Conservation (phyloP, 2,329 filamentous ascomycete species). For the Aspergillus versicolor region DNA sequence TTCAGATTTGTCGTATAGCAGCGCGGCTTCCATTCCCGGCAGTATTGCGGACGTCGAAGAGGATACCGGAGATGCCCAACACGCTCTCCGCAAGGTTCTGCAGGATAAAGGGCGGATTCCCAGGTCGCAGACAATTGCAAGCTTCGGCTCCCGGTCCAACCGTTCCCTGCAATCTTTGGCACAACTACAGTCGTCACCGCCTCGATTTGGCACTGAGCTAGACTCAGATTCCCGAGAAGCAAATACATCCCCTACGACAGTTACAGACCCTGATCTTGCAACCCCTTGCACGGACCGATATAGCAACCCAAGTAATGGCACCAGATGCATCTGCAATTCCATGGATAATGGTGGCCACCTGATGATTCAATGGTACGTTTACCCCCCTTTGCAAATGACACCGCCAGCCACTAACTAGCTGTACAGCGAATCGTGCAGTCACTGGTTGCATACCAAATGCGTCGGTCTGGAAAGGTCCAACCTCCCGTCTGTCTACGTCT, state of each 20-base stretch:
- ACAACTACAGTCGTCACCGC: conserved; percentile 46
- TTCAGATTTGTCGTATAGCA: conserved; percentile 33
- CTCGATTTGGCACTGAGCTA: conserved; percentile 35
- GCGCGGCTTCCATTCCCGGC: conserved; percentile 28
- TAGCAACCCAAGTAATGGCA: conserved; percentile 52
- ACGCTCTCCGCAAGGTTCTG: conserved; percentile 48
- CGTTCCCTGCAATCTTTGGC: conserved; percentile 33
- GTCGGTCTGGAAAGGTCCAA: conserved; percentile 53
- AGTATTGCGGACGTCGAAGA: conserved; percentile 28
- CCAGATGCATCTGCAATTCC: conserved; percentile 59
- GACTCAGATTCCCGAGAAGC: conserved; percentile 40
- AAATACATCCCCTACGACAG: conserved; percentile 51
- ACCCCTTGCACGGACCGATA: conserved; percentile 56
- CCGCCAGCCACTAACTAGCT: conserved; percentile 6
- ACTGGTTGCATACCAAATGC: conserved; percentile 62
- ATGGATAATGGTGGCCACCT: conserved; percentile 53
- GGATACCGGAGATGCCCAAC: conserved; percentile 44
- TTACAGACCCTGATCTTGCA: conserved; percentile 50
- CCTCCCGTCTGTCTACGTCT: conserved; percentile 50
- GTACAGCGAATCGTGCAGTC: conserved; percentile 58
- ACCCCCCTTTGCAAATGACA: neutral
- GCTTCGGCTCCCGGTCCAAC: conserved; percentile 29
- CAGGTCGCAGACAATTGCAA: conserved; percentile 27
- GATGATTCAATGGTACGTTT: conserved; percentile 60
- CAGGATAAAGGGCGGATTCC: conserved; percentile 32